Conservation (phyloP, 2,329 filamentous ascomycete genomes). For the Xylariaceae sp. region DNA sequence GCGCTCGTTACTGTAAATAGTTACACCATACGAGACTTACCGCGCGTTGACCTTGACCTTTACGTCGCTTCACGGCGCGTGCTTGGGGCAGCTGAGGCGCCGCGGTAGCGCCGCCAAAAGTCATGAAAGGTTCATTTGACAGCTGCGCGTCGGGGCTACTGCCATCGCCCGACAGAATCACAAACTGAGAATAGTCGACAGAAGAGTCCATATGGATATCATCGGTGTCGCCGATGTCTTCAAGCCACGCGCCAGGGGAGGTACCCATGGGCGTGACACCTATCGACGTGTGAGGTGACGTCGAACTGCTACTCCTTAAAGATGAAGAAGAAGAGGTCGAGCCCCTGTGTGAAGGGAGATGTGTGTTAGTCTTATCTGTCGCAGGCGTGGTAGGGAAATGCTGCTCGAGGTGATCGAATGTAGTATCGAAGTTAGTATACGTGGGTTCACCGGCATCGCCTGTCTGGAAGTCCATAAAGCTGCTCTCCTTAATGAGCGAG, state of each 20-base stretch:
- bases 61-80: constrained; percentile 27
- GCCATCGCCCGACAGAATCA: constrained; percentile 55
- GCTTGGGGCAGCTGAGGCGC: constrained; percentile 17
- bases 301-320: constrained; percentile 24
- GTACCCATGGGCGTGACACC: constrained; percentile 28
- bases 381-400: neutral
- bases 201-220: constrained; percentile 24
- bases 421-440: neutral
- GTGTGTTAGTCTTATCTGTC: constrained; percentile 11
- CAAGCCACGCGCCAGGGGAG: constrained; percentile 18
- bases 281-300: constrained; percentile 27
- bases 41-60: constrained; percentile 27
- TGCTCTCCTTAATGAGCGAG: constrained; percentile 26
- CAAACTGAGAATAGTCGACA: constrained; percentile 35
- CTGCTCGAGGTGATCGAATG: neutral
- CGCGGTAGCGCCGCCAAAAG: constrained; percentile 7
- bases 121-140: constrained; percentile 20
- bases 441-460: neutral
- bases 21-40: constrained; percentile 20
- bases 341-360: constrained; percentile 27
- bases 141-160: constrained; percentile 46
- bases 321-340: constrained; percentile 32
- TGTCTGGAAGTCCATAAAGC: constrained; percentile 27
- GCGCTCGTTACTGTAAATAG: constrained; percentile 13
- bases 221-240: constrained; percentile 14